These are phyloP conservation scores for Phaeosphaeria sp. DNA, from an alignment of 2,329 filamentous ascomycete species.

Conservation along the genomic window DNA sequence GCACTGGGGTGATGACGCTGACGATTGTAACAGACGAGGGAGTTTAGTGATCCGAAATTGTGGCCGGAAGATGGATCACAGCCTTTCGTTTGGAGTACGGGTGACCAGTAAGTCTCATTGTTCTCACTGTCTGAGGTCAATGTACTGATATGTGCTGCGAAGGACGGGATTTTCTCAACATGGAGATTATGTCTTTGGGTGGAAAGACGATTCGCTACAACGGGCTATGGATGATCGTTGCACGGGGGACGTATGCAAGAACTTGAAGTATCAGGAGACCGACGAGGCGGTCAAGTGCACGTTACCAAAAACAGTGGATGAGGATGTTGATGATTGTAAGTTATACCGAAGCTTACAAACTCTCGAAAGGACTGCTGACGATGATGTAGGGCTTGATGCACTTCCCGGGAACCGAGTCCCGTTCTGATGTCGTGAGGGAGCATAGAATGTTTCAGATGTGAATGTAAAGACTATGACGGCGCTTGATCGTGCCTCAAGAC, in stretches of 20 bases:
- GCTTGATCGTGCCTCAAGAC: no score
- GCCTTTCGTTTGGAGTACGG: conserved; percentile 36
- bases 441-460: not conserved
- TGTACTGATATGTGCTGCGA: not conserved
- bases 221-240: conserved; percentile 36
- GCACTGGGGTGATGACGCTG: not conserved
- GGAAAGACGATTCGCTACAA: conserved; percentile 40
- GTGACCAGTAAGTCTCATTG: conserved; percentile 27
- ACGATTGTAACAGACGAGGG: conserved; percentile 16
- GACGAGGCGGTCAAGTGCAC: conserved; percentile 38
- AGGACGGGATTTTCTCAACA: conserved; percentile 35
- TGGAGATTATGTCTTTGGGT: conserved; percentile 41
- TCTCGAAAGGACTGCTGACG: not conserved
- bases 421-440: no score
- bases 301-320: conserved; percentile 19
- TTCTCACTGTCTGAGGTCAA: not conserved
- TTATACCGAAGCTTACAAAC: not conserved
- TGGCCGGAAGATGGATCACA: conserved; percentile 32
- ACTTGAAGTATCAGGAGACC: conserved; percentile 25
- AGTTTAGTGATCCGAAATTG: conserved; percentile 22
- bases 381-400: not conserved
- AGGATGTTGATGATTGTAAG: conserved; percentile 39
- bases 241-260: conserved; percentile 27
- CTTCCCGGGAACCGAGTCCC: not conserved
- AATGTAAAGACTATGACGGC: not conserved